Percentiles rank a stretch among this genome's conserved stretches.
Conservation (phyloP, 2,329 filamentous ascomycete genomes). For the Colletotrichum costaricense region DNA sequence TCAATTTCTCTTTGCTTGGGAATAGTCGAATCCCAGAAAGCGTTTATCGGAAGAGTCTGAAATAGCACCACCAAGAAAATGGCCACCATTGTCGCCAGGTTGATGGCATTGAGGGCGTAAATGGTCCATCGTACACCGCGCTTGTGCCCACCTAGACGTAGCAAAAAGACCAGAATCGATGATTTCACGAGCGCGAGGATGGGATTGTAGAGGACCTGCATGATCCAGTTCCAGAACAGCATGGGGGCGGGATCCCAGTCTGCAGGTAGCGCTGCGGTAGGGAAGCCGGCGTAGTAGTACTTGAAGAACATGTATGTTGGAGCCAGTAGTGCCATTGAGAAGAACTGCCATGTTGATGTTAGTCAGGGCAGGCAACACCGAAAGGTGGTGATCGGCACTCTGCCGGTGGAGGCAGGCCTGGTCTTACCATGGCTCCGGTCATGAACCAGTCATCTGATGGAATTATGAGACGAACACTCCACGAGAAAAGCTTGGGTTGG, state of each 20-base stretch:
- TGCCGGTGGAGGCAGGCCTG: not conserved
- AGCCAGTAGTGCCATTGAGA: conserved; percentile 5
- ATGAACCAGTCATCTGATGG: conserved; percentile 23
- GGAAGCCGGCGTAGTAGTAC: conserved; percentile 23
- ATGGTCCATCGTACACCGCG: conserved; percentile 40
- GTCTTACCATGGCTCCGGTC: conserved; percentile 21
- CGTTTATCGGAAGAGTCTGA: conserved; percentile 51
- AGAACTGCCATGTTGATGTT: not conserved
- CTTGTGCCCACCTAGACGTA: conserved; percentile 45
- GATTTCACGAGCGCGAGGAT: conserved; percentile 53
- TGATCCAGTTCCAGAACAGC: conserved; percentile 24
- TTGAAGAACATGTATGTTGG: conserved; percentile 31
- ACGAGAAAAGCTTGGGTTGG: not conserved
- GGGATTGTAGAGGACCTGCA: conserved; percentile 56
- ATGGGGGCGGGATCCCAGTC: conserved; percentile 20
- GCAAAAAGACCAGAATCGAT: conserved; percentile 47
- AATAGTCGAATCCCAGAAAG: conserved; percentile 44
- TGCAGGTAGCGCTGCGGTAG: conserved; percentile 2
- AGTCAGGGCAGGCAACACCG: not conserved
- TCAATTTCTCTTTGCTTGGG: conserved; percentile 8
- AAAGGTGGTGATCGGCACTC: not conserved
- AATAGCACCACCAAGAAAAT: conserved; percentile 52
- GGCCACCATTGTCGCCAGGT: conserved; percentile 46
- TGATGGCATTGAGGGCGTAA: conserved; percentile 47
- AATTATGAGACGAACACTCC: not conserved